Percentiles rank a stretch among this genome's conserved stretches.
Evolutionary conservation across 2,329 filamentous ascomycete species (phyloP).

Genomic region (Tolypocladium ophioglossoides): DNA sequence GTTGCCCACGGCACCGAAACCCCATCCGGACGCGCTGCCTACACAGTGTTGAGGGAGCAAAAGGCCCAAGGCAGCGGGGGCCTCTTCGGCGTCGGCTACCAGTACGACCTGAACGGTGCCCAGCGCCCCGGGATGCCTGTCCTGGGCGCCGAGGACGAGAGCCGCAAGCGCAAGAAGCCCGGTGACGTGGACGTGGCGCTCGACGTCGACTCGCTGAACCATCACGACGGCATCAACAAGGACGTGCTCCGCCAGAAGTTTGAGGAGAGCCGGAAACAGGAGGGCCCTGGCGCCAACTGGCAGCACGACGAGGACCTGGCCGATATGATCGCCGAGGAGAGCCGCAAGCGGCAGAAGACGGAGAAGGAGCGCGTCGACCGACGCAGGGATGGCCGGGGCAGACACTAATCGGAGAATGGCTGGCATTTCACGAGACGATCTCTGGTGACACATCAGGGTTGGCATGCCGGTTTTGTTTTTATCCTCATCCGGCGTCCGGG

Average conservation of each 20-base stretch:
- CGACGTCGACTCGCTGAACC: constrained; percentile 69
- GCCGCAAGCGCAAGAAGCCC: constrained; percentile 83
- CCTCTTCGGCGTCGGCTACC: constrained; percentile 92
- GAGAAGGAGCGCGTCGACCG: constrained; percentile 70
- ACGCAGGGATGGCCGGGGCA: constrained; percentile 45
- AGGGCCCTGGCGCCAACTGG: constrained; percentile 59
- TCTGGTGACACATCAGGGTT: background rate
- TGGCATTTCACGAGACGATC: background rate
- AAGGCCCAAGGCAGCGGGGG: constrained; percentile 68
- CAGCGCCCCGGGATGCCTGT: constrained; percentile 51
- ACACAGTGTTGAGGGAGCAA: constrained; percentile 82
- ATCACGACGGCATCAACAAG: constrained; percentile 69
- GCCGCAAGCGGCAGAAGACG: constrained; percentile 78
- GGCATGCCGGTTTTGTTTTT: background rate
- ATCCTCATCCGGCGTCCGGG: background rate
- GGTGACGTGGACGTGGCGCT: constrained; percentile 91
- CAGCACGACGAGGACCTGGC: constrained; percentile 78
- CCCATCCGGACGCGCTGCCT: constrained; percentile 61
- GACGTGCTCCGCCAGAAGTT: constrained; percentile 75
- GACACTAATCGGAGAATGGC: constrained; percentile 23
- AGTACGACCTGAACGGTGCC: constrained; percentile 66
- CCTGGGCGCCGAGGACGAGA: constrained; percentile 70
- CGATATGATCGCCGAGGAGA: constrained; percentile 93
- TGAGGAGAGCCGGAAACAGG: constrained; percentile 58
- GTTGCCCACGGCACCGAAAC: constrained; percentile 86